Conservation (phyloP, 495 filamentous ascomycete genomes). For the Lophium mytilinum region DNA sequence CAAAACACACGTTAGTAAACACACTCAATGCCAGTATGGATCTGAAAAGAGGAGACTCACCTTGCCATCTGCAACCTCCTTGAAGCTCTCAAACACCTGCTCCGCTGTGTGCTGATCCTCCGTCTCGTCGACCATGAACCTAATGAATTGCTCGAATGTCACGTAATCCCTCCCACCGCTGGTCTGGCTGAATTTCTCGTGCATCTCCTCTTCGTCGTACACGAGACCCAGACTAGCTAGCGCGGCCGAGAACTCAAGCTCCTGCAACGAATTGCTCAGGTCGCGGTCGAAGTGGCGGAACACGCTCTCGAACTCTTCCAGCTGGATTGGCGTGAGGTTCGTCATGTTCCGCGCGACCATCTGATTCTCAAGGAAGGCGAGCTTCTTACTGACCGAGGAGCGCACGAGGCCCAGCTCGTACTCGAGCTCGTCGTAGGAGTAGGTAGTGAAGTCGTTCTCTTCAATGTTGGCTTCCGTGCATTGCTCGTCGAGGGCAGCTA, state of each 20-base stretch:
- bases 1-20: slow-evolving; percentile 6
- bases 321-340: slow-evolving; percentile 92
- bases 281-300: slow-evolving; percentile 98
- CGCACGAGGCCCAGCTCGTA: slow-evolving; percentile 91
- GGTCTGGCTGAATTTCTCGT: slow-evolving; percentile 77
- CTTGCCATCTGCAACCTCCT: slow-evolving; percentile 95
- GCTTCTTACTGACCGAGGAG: slow-evolving; percentile 84
- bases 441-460: slow-evolving; percentile 97
- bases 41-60: slow-evolving; percentile 35
- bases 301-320: slow-evolving; percentile 96
- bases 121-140: slow-evolving; percentile 97
- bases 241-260: slow-evolving; percentile 91
- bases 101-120: slow-evolving; percentile 98
- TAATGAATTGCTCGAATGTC: slow-evolving; percentile 96
- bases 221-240: slow-evolving; percentile 88
- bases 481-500: slow-evolving; percentile 72
- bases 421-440: slow-evolving; percentile 88
- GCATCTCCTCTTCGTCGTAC: slow-evolving; percentile 95
- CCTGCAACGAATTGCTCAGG: slow-evolving; percentile 77
- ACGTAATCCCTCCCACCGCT: slow-evolving; percentile 66
- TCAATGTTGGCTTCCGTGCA: slow-evolving; percentile 96
- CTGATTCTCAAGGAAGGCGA: slow-evolving; percentile 95
- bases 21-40: background rate
- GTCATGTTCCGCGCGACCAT: slow-evolving; percentile 97
- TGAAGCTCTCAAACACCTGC: slow-evolving; percentile 94